These are phyloP conservation scores for Podospora appendiculata DNA, from an alignment of 495 filamentous ascomycete genomes.

Conservation along the genomic window DNA sequence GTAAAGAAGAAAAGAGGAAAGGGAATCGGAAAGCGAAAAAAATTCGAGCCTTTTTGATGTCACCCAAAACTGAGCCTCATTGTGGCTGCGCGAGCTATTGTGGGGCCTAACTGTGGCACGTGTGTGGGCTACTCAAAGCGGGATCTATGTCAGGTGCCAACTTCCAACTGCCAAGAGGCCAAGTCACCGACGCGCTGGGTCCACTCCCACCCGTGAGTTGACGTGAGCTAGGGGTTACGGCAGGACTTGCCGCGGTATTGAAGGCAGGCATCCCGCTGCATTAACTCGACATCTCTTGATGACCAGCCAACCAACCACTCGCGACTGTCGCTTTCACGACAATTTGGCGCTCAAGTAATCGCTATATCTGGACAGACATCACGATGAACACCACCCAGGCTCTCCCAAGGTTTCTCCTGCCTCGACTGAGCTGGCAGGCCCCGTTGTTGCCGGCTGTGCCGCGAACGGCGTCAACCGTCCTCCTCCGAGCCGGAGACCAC, in stretches of 20 bases:
- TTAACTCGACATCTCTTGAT: too few species aligned
- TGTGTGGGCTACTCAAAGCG: too few species aligned
- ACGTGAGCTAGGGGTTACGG: too few species aligned
- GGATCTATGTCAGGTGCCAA: too few species aligned
- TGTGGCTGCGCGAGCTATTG: background rate
- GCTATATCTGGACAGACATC: background rate
- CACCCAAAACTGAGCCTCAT: background rate
- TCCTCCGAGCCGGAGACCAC: background rate
- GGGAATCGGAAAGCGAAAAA: constrained; percentile 19
- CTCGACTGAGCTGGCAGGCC: constrained; percentile 43
- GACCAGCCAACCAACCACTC: background rate
- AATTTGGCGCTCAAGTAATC: too few species aligned
- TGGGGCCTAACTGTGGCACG: background rate
- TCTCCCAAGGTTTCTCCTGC: constrained; percentile 46
- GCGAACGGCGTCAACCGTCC: background rate
- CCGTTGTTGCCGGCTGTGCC: constrained; percentile 8
- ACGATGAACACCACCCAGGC: constrained; percentile 23
- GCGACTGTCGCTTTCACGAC: background rate
- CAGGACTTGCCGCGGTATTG: too few species aligned
- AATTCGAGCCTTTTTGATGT: constrained; percentile 10
- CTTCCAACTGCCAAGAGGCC: too few species aligned
- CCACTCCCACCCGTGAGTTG: too few species aligned
- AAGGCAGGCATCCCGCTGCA: too few species aligned
- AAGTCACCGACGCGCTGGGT: too few species aligned
- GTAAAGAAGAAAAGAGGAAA: constrained; percentile 32